These are phyloP conservation scores for Leucocoprinus birnbaumii DNA, from an alignment of 768 basidiomycete species.

Conservation along the genomic window DNA sequence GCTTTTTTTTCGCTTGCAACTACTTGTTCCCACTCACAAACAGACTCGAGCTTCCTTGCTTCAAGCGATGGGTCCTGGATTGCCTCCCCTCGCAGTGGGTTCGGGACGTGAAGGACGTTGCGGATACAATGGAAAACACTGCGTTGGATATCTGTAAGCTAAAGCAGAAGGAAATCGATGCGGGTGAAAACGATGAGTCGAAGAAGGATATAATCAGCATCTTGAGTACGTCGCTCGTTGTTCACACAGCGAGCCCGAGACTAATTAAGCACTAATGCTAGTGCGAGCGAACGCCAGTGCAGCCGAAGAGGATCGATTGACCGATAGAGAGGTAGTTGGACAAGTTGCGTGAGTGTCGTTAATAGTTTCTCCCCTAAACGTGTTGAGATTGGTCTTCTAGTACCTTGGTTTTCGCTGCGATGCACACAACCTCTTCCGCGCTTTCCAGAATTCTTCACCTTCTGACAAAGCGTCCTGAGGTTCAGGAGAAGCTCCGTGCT, in stretches of 20 bases:
- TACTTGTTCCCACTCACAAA: not conserved
- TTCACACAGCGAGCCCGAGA: not conserved
- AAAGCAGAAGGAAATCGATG: constrained; percentile 31
- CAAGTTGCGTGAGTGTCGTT: constrained; percentile 20
- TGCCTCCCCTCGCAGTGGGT: constrained; percentile 19
- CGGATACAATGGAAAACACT: constrained; percentile 31
- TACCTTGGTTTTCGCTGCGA: constrained; percentile 36
- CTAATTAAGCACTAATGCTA: constrained; percentile 13
- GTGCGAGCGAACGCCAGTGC: constrained; percentile 39
- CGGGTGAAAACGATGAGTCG: constrained; percentile 34
- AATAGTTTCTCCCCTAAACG: no score
- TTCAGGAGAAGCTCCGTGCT: constrained; percentile 33
- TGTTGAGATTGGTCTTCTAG: constrained; percentile 7
- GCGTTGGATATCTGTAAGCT: constrained; percentile 31
- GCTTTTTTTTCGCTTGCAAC: not conserved
- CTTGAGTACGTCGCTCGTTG: constrained; percentile 35
- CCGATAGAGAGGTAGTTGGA: constrained; percentile 34
- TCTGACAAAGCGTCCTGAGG: constrained; percentile 30
- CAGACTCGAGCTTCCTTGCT: not conserved
- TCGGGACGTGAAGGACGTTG: constrained; percentile 28
- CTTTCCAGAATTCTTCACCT: constrained; percentile 30
- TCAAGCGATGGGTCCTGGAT: constrained; percentile 10
- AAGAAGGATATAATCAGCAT: constrained; percentile 43
- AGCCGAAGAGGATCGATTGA: constrained; percentile 25
- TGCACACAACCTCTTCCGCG: constrained; percentile 40